These are phyloP conservation scores for Talaromyces pinophilus DNA, from an alignment of 2,329 filamentous ascomycete species.

Conservation along the genomic window DNA sequence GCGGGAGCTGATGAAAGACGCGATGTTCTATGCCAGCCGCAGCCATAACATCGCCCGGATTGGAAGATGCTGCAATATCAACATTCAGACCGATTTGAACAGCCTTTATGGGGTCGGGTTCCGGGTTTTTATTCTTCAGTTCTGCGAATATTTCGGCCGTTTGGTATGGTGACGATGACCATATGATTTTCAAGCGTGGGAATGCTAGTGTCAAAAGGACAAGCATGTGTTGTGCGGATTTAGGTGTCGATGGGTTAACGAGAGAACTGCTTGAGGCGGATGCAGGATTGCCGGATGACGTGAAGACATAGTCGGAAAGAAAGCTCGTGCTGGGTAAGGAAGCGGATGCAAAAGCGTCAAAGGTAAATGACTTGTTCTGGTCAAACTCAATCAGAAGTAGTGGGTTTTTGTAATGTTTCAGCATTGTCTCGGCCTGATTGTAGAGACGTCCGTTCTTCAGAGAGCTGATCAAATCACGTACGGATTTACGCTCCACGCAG, in stretches of 20 bases:
- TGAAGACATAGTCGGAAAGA: conserved; percentile 57
- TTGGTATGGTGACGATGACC: conserved; percentile 90
- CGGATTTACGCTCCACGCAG: conserved; percentile 90
- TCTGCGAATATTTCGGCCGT: conserved; percentile 96
- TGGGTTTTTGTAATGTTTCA: conserved; percentile 82
- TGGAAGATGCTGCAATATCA: conserved; percentile 40
- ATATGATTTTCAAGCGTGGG: conserved; percentile 84
- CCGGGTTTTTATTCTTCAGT: conserved; percentile 83
- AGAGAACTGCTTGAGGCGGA: conserved; percentile 62
- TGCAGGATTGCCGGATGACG: conserved; percentile 37
- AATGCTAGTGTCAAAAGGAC: conserved; percentile 92
- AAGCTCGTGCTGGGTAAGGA: conserved; percentile 44
- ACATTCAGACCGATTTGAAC: conserved; percentile 77
- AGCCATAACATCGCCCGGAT: conserved; percentile 54
- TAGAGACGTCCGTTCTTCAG: conserved; percentile 91
- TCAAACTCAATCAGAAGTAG: conserved; percentile 98
- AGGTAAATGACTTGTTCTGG: conserved; percentile 93
- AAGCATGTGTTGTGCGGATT: conserved; percentile 86
- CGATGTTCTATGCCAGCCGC: conserved; percentile 59
- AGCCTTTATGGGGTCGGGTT: conserved; percentile 86
- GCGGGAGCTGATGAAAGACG: conserved; percentile 78
- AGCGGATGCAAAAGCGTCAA: conserved; percentile 64
- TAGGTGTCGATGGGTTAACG: conserved; percentile 62
- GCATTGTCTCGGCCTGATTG: conserved; percentile 91
- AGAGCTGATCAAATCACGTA: conserved; percentile 86